A percentile compares a stretch with the other conserved stretches of the same genome.
These are phyloP conservation scores for Solanum bukasovii DNA, from an alignment of 257 asterid genomes.

Conservation along the genomic window DNA sequence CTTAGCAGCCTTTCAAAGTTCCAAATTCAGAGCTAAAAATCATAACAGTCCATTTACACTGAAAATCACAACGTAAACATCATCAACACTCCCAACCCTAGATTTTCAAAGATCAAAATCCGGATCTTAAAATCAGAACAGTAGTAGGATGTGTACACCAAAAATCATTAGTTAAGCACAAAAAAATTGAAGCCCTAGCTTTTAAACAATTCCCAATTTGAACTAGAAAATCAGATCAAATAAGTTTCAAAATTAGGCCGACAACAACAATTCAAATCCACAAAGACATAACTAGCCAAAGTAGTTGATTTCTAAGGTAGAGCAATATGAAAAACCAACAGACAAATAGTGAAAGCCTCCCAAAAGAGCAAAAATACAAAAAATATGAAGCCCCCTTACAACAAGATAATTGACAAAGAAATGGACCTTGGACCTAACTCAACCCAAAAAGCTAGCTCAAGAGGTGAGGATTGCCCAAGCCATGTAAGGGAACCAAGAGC, in stretches of 20 bases:
- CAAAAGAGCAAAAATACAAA: not conserved
- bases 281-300: not conserved
- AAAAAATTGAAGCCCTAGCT: not conserved
- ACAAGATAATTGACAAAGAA: not conserved
- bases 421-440: not conserved
- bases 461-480: not conserved
- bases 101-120: not conserved
- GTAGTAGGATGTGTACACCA: not conserved
- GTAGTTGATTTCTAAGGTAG: not conserved
- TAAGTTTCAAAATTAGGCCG: not conserved
- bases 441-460: not conserved
- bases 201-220: not conserved
- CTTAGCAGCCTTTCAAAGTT: not conserved
- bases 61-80: not conserved
- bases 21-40: not conserved
- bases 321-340: not conserved
- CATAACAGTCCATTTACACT: not conserved
- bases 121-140: not conserved
- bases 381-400: not conserved
- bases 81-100: not conserved
- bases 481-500: not conserved
- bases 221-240: not conserved
- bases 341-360: not conserved
- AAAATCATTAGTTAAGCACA: not conserved
- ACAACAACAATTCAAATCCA: not conserved